A percentile compares a stretch with the other conserved stretches of the same genome.
phyloP scores from a whole-genome alignment of 73 alveolate species.

The Paraurostyla sp. region DNA sequence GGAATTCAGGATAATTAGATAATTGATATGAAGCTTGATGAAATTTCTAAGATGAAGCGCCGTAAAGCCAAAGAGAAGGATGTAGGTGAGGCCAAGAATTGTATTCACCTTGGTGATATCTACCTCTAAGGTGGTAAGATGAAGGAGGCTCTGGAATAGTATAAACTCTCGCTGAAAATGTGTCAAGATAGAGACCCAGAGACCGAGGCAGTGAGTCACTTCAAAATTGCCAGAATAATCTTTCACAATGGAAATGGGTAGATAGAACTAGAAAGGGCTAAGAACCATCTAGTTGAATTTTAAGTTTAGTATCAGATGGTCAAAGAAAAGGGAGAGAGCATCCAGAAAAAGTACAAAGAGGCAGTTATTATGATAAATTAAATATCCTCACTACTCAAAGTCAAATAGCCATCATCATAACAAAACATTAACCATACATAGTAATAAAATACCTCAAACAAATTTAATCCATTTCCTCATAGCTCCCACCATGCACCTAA shows the following conservation, averaged over 20 bases:
- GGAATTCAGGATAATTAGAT: not conserved
- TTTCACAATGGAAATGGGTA: not conserved
- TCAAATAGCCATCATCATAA: not conserved
- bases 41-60: not conserved
- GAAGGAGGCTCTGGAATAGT: not conserved
- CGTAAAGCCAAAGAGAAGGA: constrained; percentile 15
- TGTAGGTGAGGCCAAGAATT: constrained; percentile 15
- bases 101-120: not conserved
- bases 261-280: constrained; percentile 7
- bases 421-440: not conserved
- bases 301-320: constrained; percentile 5
- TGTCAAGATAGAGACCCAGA: constrained; percentile 26
- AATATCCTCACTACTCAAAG: not conserved
- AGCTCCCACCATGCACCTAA: too few relatives aligned
- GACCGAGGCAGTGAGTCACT: constrained; percentile 14
- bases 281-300: not conserved
- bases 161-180: not conserved
- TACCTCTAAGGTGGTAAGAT: not conserved
- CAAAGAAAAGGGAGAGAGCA: not conserved
- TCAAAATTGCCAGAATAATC: constrained; percentile 3
- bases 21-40: constrained; percentile 1
- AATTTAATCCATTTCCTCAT: not conserved
- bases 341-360: not conserved
- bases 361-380: not conserved
- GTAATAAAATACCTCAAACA: not conserved